Percentiles rank a stretch among this genome's conserved stretches.
phyloP scores from a whole-genome alignment of 2,329 filamentous ascomycete species.

The Pseudofabraea citricarpa region DNA sequence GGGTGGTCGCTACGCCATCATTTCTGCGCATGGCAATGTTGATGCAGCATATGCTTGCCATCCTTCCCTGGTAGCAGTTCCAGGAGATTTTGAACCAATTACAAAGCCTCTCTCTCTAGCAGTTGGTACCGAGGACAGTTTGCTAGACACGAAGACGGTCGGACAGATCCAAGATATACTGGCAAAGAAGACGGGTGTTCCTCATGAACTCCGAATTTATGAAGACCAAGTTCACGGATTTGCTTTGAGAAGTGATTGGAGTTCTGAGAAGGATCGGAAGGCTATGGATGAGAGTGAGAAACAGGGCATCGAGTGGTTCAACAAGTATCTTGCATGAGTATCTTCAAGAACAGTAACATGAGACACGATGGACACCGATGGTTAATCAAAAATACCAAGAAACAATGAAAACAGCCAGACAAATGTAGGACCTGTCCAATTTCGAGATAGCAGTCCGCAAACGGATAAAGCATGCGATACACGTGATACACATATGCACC shows the following conservation, averaged over 20 bases:
- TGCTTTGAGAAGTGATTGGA: slow-evolving; percentile 36
- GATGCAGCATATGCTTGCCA: slow-evolving; percentile 37
- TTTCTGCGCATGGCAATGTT: slow-evolving; percentile 36
- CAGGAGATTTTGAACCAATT: slow-evolving; percentile 35
- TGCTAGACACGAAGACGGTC: slow-evolving; percentile 33
- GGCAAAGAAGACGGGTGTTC: slow-evolving; percentile 31
- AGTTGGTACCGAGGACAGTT: slow-evolving; percentile 35
- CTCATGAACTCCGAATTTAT: slow-evolving; percentile 35
- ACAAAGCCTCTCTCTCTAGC: slow-evolving; percentile 34
- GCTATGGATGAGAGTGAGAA: slow-evolving; percentile 39
- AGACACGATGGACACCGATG: too few species aligned
- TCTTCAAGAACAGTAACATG: too few species aligned
- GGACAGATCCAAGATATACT: slow-evolving; percentile 35
- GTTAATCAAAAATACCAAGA: too few species aligned
- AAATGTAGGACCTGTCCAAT: too few species aligned
- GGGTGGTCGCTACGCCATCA: slow-evolving; percentile 50
- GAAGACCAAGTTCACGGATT: slow-evolving; percentile 40
- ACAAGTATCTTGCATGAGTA: slow-evolving; percentile 27
- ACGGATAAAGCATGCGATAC: too few species aligned
- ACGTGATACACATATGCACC: too few species aligned
- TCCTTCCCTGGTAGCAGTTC: slow-evolving; percentile 35
- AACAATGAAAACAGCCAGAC: too few species aligned
- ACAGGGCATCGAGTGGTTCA: slow-evolving; percentile 36
- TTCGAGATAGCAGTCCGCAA: too few species aligned
- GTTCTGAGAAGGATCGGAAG: slow-evolving; percentile 38